Evolutionary conservation across 148 eudicot species (phyloP), one percentile per base, ranked within the genome.

Genomic region (Cornus suecica): DNA sequence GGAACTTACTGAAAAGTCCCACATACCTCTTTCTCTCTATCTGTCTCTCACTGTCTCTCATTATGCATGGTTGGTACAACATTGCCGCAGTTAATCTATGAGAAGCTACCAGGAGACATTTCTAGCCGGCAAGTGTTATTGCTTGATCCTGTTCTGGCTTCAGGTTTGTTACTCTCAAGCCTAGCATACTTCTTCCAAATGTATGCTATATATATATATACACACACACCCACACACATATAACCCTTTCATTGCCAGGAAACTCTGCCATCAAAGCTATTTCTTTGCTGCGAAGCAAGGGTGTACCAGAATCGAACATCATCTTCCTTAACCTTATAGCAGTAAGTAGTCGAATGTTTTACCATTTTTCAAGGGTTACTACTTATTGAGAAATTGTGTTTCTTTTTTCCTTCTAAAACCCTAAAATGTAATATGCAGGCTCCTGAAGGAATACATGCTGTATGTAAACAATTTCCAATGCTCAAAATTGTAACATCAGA

Each of bases 261-360:
- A 83, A 88, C 37, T 90, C 94, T 70, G 94, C 94, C 5, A 78
- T 83, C 52, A 80, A 88, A 80, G 91, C 91, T 67, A 83, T 90
- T 45, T 84, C 91, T 26, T 70, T 90, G 69, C 79, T 90, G 71
- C 72, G 84, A 15, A 84, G 81, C 68, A 90, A 90, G 71, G 94
- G 94, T 26, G 94, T 90, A 30, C 75, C 87, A 66, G 91, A 88
- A 78, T 78, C 88, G 28, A 88, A 85, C 82, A 90, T 90, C 84
- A 81, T 88, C 18, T 90, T 90, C 78, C 90, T 90, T 32, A 90
- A 90, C 74, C 89, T 90, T 41, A 90, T 90, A 28, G 82, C 94
- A 62, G 94, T 90, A 84, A 73, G 91, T 80, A 73, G 91, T 80
- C 11, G 30, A 4, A 0, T 26, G 22, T 32, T 30, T 80, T 58